phyloP scores from a whole-genome alignment of 768 basidiomycete genomes.

The Termitomyces sp. region DNA sequence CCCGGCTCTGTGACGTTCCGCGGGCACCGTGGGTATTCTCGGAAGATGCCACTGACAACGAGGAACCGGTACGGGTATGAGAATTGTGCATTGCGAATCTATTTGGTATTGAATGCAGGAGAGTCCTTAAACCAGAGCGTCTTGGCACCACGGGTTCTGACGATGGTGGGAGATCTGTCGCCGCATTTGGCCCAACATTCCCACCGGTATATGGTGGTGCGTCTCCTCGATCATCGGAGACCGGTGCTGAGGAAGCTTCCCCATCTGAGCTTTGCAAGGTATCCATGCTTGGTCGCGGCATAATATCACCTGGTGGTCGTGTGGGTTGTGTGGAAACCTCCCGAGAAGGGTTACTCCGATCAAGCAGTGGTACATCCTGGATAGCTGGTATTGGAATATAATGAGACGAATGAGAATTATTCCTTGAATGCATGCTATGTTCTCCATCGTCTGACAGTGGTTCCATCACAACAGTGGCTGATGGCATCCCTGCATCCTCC shows the following conservation, averaged over 20 bases:
- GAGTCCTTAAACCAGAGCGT: slow-evolving; percentile 43
- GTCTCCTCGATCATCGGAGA: slow-evolving; percentile 37
- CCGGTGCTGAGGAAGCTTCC: slow-evolving; percentile 19
- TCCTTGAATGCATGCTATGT: slow-evolving; percentile 23
- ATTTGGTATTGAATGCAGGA: slow-evolving; percentile 28
- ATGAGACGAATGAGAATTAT: slow-evolving; percentile 21
- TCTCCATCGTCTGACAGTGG: slow-evolving; percentile 32
- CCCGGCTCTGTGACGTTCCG: slow-evolving; percentile 19
- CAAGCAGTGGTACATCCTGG: slow-evolving; percentile 37
- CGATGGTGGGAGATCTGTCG: slow-evolving; percentile 11
- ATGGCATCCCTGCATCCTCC: slow-evolving; percentile 45
- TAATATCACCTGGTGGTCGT: slow-evolving; percentile 15
- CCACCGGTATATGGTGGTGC: slow-evolving; percentile 64
- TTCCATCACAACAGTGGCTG: slow-evolving; percentile 29
- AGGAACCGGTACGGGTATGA: slow-evolving; percentile 24
- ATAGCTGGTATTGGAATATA: slow-evolving; percentile 36
- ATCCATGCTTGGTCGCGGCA: slow-evolving; percentile 22
- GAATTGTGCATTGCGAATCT: slow-evolving; percentile 25
- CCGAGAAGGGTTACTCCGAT: slow-evolving; percentile 21
- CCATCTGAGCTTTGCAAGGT: slow-evolving; percentile 24
- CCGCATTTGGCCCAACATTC: background rate
- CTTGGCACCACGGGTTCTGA: slow-evolving; percentile 16
- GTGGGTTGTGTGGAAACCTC: slow-evolving; percentile 17
- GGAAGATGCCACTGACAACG: slow-evolving; percentile 19
- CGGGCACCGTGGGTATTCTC: slow-evolving; percentile 15